Evolutionary conservation across 805 yeast genomes (phyloP), one percentile per base, ranked within the genome.

Genomic region (Candida methanosorbosa): DNA sequence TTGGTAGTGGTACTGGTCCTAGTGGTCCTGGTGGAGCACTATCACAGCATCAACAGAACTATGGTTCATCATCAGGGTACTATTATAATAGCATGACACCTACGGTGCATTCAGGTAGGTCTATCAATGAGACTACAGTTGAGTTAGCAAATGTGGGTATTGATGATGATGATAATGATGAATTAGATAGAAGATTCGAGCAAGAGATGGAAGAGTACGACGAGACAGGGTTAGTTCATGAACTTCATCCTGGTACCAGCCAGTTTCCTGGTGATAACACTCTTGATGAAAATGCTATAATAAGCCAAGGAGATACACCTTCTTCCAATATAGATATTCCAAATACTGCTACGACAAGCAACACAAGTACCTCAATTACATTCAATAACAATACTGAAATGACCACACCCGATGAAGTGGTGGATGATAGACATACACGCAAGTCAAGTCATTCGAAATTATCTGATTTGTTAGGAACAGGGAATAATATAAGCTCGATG

Each of bases 91-190:
- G 11, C 12, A 30, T 14, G 19, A 16, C 69, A 3, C 75, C 78
- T 4, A 56, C 64, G 2, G 68, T 72, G 13, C 68, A 65, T 43
- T 59, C 75, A 0, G 70, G 72, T 5, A 50, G 54, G 18, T 66
- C 69, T 13, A 63, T 75, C 29, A 78, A 75, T 42, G 77, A 71
- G 39, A 74, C 73, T 39, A 66, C 80, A 0, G 78, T 75, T 1
- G 68, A 63, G 29, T 58, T 74, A 32, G 81, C 81, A 5, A 64
- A 61, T 30, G 72, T 73, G 22, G 82, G 78, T 6, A 74, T 73
- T 9, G 61, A 66, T 9, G 69, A 60, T 14, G 52, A 46, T 9
- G 44, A 38, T n/a, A 46, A 43, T 30, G 51, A 41, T 13, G 29
- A 31, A 29, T 31, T 13, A 13, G 41, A 27, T 12, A 22, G 21